A percentile compares a stretch with the other conserved stretches of the same genome.
phyloP scores from a whole-genome alignment of 345 rosid species.

The Brassica juncea region DNA sequence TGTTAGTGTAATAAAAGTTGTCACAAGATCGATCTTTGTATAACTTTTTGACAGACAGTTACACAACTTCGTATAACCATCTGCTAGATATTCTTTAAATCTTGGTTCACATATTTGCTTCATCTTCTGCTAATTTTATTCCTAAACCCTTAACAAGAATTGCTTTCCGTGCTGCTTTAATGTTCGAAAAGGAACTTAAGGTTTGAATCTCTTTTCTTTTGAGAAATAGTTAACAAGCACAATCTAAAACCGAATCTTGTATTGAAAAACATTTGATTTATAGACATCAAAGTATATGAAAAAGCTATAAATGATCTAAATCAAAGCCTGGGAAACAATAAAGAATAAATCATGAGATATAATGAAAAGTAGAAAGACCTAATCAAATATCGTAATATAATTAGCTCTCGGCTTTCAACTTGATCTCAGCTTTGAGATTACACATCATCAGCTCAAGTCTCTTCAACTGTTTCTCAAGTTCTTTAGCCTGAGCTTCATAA shows the following conservation, averaged over 20 bases:
- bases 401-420: neutral
- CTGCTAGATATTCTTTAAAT: neutral
- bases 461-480: slow-evolving; percentile 7
- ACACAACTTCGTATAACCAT: neutral
- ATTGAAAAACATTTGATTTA: neutral
- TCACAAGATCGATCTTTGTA: too few relatives aligned
- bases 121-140: neutral
- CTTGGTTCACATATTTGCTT: neutral
- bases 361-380: neutral
- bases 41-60: too few relatives aligned
- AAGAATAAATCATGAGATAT: neutral
- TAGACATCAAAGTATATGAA: neutral
- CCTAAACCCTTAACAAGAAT: neutral
- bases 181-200: neutral
- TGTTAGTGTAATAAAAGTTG: neutral
- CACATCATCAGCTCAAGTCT: neutral
- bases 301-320: neutral
- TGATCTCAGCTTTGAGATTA: slow-evolving; percentile 8
- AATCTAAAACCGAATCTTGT: neutral
- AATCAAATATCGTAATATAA: neutral
- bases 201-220: neutral
- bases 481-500: neutral
- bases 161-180: neutral
- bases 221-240: neutral
- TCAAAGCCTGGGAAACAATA: neutral